Evolutionary conservation across 139 green algal genomes (phyloP), one percentile per base, ranked within the genome.

Genomic region (Volvox reticuliferus): DNA sequence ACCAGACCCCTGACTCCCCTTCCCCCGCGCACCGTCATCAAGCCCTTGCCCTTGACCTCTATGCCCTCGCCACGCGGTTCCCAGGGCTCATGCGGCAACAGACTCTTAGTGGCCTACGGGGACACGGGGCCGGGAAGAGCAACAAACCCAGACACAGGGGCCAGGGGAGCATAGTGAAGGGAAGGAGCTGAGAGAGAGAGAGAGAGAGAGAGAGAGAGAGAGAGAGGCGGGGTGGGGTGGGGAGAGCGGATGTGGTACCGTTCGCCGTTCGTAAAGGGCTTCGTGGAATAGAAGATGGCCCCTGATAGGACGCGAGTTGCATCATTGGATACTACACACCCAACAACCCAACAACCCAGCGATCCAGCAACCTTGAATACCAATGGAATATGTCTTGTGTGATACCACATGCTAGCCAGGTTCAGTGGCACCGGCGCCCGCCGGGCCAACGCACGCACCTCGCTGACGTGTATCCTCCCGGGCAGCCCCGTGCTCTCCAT

Each of bases 401-500:
- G 26, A 35, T 36, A 21, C 32, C 32, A 35, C 32, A 18, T 63
- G 55, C 12, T 36, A 35, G 18, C 76, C 12, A 20, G 9, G 21
- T 36, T 28, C 32, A 30, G 30, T 28, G 33, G 21, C 32, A 28
- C 76, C 32, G 14, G 18, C 32, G 5, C 76, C 33, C 76, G 1
- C 19, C 37, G 36, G 33, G 36, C 36, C 67, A 5, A 26, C 24
- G 67, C 67, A 21, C 83, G 16, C 86, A 82, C 86, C 86, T 90
- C 86, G 71, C 36, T 73, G 32, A 73, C 71, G 50, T 90, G 86
- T 63, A 90, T 83, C n/a, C 30, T 30, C 19, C 86, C 71, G 9
- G 86, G 86, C 86, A 65, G n/a, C 9, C 86, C 86, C 1, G 44
- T 90, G 69, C 71, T 83, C 83, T 92, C 92, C 92, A 94, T 94